phyloP scores from a whole-genome alignment of 2,329 filamentous ascomycete species.

The Fusarium temperatum region DNA sequence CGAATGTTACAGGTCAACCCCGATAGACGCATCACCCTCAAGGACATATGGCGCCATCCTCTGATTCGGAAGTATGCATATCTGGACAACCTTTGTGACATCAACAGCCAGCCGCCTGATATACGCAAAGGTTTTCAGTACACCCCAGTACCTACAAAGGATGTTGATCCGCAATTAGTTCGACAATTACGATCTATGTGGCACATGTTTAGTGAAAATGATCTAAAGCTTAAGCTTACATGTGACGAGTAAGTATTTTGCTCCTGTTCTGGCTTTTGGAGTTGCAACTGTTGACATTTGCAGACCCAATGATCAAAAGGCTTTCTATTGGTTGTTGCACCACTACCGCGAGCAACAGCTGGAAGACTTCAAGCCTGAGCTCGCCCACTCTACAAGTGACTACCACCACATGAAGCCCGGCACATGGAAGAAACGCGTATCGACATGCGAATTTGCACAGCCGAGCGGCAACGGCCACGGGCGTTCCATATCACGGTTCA shows the following conservation, averaged over 20 bases:
- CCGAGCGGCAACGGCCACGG: constrained; percentile 57
- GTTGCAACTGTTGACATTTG: constrained; percentile 35
- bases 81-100: constrained; percentile 71
- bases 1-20: constrained; percentile 84
- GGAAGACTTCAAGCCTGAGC: constrained; percentile 83
- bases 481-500: constrained; percentile 68
- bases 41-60: constrained; percentile 86
- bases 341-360: constrained; percentile 85
- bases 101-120: constrained; percentile 62
- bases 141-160: constrained; percentile 65
- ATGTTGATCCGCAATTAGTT: constrained; percentile 83
- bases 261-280: background rate
- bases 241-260: constrained; percentile 65
- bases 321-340: constrained; percentile 87
- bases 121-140: constrained; percentile 70
- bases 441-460: constrained; percentile 68
- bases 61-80: constrained; percentile 86
- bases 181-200: constrained; percentile 89
- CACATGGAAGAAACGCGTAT: constrained; percentile 67
- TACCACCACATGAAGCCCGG: constrained; percentile 80
- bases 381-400: constrained; percentile 89
- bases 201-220: constrained; percentile 83
- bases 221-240: constrained; percentile 74
- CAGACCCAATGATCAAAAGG: constrained; percentile 87
- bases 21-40: constrained; percentile 78